Evolutionary conservation across 352 stramenopile genomes (phyloP).

Genomic region (Phytopythium delawarense): DNA sequence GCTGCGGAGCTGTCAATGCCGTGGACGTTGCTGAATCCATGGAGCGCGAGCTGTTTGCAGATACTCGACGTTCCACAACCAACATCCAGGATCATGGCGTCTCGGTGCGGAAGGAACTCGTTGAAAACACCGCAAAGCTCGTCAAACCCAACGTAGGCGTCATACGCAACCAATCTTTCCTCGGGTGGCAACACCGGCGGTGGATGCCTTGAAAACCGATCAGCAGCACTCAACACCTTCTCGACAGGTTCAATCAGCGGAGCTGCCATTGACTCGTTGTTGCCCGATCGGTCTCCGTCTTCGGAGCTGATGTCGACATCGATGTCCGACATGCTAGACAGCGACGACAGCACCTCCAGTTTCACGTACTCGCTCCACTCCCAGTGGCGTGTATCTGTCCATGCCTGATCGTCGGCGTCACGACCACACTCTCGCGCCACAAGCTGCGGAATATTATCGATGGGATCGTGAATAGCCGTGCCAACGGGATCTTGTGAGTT

Average conservation of each 20-base stretch:
- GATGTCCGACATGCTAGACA: neutral
- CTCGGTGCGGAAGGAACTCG: slow-evolving; percentile 1
- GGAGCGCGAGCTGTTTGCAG: slow-evolving; percentile 2
- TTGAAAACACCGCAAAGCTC: neutral
- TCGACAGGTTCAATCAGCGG: neutral
- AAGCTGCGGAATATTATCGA: slow-evolving; percentile 2
- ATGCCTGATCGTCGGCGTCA: neutral
- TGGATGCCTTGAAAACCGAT: neutral
- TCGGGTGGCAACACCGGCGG: neutral
- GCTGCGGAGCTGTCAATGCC: neutral
- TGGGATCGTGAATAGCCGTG: neutral
- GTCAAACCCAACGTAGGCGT: slow-evolving; percentile 5
- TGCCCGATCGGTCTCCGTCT: neutral
- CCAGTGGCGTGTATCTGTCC: neutral
- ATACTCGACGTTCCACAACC: slow-evolving; percentile 5
- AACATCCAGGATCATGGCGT: slow-evolving; percentile 5
- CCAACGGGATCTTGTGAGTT: too few species aligned
- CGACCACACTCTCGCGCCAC: neutral
- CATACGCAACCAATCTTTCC: neutral
- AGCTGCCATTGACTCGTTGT: neutral
- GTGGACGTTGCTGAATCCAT: slow-evolving; percentile 5
- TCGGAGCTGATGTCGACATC: neutral
- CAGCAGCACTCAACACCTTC: too few species aligned
- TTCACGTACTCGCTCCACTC: neutral
- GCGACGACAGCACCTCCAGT: neutral